These are phyloP conservation scores for Marasmius fiardii DNA, from an alignment of 1,284 basidiomycete genomes.

Conservation along the genomic window DNA sequence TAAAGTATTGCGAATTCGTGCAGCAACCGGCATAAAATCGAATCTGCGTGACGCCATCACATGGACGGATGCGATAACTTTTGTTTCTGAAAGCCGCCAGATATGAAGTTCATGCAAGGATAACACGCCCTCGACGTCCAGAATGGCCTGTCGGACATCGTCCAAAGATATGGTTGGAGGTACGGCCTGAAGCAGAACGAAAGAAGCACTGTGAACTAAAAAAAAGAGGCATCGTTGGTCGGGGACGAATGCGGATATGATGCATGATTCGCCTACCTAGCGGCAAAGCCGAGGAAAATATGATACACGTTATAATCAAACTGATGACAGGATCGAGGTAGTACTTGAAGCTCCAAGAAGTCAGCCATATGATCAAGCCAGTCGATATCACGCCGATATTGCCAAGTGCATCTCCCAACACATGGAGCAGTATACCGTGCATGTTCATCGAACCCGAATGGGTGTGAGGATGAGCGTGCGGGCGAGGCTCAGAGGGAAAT, in stretches of 20 bases:
- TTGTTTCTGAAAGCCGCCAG: conserved; percentile 86
- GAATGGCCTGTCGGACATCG: conserved; percentile 78
- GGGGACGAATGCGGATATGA: conserved; percentile 4
- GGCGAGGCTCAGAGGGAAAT: no score
- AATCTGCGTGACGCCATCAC: conserved; percentile 78
- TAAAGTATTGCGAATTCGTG: conserved; percentile 77
- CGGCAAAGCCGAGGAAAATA: conserved; percentile 93
- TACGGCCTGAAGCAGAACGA: conserved; percentile 96
- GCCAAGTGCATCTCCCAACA: conserved; percentile 94
- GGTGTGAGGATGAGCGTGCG: conserved; percentile 40
- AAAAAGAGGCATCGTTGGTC: conserved; percentile 14
- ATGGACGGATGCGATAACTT: conserved; percentile 86
- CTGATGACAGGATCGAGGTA: conserved; percentile 96
- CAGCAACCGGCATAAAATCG: conserved; percentile 92
- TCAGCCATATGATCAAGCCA: conserved; percentile 90
- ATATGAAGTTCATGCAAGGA: conserved; percentile 96
- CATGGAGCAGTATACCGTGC: conserved; percentile 92
- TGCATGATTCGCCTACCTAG: conserved; percentile 57
- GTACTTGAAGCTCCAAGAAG: conserved; percentile 75
- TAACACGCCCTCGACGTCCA: conserved; percentile 81
- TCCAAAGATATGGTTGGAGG: conserved; percentile 89
- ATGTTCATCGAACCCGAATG: conserved; percentile 94
- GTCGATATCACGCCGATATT: conserved; percentile 98
- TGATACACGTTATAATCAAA: conserved; percentile 94
- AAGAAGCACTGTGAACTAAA: conserved; percentile 87